Percentiles rank a stretch among this genome's conserved stretches.
phyloP scores from a whole-genome alignment of 257 asterid species.

The Striga asiatica region DNA sequence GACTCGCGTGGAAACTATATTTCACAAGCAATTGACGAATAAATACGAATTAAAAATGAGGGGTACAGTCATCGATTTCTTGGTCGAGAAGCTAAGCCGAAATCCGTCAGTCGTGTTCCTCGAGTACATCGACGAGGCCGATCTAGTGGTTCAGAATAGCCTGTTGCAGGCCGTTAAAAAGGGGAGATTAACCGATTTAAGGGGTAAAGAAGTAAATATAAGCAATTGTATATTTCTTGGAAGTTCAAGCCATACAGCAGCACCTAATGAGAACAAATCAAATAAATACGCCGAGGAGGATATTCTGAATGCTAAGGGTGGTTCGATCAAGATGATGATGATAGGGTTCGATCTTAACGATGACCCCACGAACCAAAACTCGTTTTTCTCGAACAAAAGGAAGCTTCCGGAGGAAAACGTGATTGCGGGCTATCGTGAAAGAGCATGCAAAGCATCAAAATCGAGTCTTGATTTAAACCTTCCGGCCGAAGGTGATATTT shows the following conservation, averaged over 20 bases:
- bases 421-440: slow-evolving; percentile 15
- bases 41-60: slow-evolving; percentile 34
- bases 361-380: slow-evolving; percentile 10
- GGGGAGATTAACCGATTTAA: slow-evolving; percentile 48
- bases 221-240: slow-evolving; percentile 51
- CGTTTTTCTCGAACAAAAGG: slow-evolving; percentile 41
- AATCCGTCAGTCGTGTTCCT: slow-evolving; percentile 61
- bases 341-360: slow-evolving; percentile 65
- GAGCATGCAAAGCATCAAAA: slow-evolving; percentile 32
- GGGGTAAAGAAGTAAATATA: slow-evolving; percentile 53
- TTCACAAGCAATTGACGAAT: slow-evolving; percentile 23
- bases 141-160: slow-evolving; percentile 51
- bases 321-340: slow-evolving; percentile 38
- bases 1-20: slow-evolving; percentile 13
- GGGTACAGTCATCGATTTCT: slow-evolving; percentile 56
- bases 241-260: too few species aligned
- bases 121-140: slow-evolving; percentile 67
- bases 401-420: slow-evolving; percentile 27
- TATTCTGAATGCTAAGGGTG: slow-evolving; percentile 26
- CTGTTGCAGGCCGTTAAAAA: slow-evolving; percentile 46
- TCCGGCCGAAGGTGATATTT: too few species aligned
- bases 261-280: neutral
- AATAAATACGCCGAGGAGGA: slow-evolving; percentile 40
- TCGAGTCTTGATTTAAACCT: slow-evolving; percentile 51
- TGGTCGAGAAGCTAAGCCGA: slow-evolving; percentile 55